A percentile compares a stretch with the other conserved stretches of the same genome.
These are phyloP conservation scores for Ciborinia camelliae DNA, from an alignment of 2,329 filamentous ascomycete genomes.

Conservation along the genomic window DNA sequence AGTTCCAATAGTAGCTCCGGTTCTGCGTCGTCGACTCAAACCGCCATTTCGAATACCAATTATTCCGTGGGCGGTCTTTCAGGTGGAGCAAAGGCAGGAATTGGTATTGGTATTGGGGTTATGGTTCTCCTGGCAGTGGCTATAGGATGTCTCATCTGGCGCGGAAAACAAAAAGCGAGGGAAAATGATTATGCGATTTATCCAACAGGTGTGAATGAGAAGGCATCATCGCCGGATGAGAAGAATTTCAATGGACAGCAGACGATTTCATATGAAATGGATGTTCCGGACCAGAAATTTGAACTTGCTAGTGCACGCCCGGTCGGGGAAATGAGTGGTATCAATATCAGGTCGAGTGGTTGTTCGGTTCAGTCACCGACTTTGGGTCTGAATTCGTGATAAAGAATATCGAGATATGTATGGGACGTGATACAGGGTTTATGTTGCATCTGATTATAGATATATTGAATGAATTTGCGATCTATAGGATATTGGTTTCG, in stretches of 20 bases:
- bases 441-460: too few relatives aligned
- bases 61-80: background rate
- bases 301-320: background rate
- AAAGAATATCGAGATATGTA: too few relatives aligned
- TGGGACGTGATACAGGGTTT: too few relatives aligned
- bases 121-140: background rate
- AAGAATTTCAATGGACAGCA: background rate
- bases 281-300: too few relatives aligned
- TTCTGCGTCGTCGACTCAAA: background rate
- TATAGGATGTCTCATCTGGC: background rate
- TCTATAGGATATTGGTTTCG: too few relatives aligned
- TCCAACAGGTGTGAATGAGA: background rate
- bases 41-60: background rate
- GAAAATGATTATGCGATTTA: background rate
- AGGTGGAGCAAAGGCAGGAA: conserved; percentile 8
- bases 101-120: background rate
- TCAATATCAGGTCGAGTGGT: background rate
- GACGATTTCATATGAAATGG: background rate
- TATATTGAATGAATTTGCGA: too few relatives aligned
- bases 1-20: background rate
- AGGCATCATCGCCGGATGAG: background rate
- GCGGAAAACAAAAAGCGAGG: background rate
- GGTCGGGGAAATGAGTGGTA: background rate
- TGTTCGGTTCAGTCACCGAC: background rate
- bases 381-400: background rate